These are phyloP conservation scores for Stemphylium vesicarium DNA, from an alignment of 2,329 filamentous ascomycete species.

Conservation along the genomic window DNA sequence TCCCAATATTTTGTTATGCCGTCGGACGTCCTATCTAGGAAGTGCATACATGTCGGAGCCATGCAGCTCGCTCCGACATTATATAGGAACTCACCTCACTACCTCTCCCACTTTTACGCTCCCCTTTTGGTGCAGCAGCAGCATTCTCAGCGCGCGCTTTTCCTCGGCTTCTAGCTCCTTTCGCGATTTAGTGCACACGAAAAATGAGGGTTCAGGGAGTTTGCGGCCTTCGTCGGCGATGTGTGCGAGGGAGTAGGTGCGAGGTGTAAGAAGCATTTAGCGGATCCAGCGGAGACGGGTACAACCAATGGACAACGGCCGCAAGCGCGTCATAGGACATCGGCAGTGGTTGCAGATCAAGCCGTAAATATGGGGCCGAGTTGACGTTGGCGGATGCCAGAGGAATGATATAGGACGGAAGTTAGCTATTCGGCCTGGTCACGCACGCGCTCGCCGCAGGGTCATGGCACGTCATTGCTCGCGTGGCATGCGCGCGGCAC, in stretches of 20 bases:
- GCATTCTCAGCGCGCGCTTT: slow-evolving; percentile 64
- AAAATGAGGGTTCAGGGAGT: slow-evolving; percentile 41
- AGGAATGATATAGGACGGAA: background rate
- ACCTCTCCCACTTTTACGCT: slow-evolving; percentile 94
- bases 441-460: slow-evolving; percentile 16
- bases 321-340: slow-evolving; percentile 24
- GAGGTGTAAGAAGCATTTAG: slow-evolving; percentile 52
- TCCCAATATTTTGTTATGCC: background rate
- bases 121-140: slow-evolving; percentile 88
- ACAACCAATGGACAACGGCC: slow-evolving; percentile 23
- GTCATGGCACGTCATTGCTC: slow-evolving; percentile 16
- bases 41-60: background rate
- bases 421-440: slow-evolving; percentile 5
- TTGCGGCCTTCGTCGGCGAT: slow-evolving; percentile 41
- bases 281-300: slow-evolving; percentile 31
- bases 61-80: background rate
- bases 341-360: slow-evolving; percentile 13
- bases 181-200: slow-evolving; percentile 41
- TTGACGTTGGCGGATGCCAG: slow-evolving; percentile 3
- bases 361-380: slow-evolving; percentile 4
- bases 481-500: slow-evolving; percentile 17
- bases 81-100: slow-evolving; percentile 65
- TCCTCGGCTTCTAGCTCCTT: slow-evolving; percentile 42
- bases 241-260: slow-evolving; percentile 48
- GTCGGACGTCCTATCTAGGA: background rate